Conservation (phyloP, 1,284 basidiomycete genomes). For the Vanrija sp. region DNA sequence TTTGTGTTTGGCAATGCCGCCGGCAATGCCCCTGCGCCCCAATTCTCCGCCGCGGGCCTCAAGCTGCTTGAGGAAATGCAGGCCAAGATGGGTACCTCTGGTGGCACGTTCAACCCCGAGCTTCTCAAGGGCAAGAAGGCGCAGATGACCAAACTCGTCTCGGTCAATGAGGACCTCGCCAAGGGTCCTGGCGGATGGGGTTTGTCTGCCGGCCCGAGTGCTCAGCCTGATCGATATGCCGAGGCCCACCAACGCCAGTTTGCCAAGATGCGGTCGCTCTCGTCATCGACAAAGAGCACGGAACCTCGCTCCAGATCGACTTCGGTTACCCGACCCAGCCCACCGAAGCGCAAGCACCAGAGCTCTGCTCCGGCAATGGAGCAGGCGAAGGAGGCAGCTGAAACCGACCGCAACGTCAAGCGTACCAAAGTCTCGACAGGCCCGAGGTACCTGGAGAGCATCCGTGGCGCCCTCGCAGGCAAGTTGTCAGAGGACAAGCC, state of each 20-base stretch:
- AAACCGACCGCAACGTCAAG: conserved; percentile 7
- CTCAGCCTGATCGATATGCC: conserved; percentile 32
- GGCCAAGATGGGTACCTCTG: conserved; percentile 28
- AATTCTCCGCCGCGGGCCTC: conserved; percentile 36
- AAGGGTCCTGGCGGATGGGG: conserved; percentile 32
- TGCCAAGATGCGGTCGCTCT: conserved; percentile 26
- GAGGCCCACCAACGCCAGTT: conserved; percentile 40
- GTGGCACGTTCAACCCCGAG: conserved; percentile 27
- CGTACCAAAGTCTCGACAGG: conserved; percentile 2
- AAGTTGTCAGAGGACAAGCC: not conserved
- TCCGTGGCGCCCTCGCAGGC: not conserved
- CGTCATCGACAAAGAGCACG: too few species aligned
- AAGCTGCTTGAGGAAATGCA: conserved; percentile 41
- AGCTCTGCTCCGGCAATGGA: not conserved
- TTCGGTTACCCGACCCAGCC: not conserved
- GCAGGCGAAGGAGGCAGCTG: not conserved
- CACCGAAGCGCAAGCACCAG: not conserved
- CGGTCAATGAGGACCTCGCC: conserved; percentile 24
- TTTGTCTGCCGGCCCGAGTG: conserved; percentile 9
- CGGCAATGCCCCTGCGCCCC: conserved; percentile 13
- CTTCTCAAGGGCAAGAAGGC: conserved; percentile 42
- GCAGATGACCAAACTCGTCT: conserved; percentile 34
- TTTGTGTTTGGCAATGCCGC: conserved; percentile 32
- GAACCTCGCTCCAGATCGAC: not conserved
- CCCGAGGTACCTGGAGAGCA: not conserved